phyloP scores from a whole-genome alignment of 768 basidiomycete genomes.

The Mycena galericulata region DNA sequence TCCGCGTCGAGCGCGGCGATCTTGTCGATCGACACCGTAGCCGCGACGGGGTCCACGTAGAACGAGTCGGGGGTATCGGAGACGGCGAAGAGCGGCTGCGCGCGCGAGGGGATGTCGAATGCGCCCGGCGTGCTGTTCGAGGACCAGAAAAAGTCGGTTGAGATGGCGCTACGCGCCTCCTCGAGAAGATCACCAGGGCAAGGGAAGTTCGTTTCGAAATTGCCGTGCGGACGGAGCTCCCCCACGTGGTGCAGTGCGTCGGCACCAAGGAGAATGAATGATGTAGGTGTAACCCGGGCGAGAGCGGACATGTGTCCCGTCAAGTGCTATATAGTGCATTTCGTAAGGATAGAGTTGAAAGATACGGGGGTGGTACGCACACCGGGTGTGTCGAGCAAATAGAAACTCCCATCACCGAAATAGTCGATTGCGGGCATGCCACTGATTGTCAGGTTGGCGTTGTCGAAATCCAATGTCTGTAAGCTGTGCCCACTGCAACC shows the following conservation, averaged over 20 bases:
- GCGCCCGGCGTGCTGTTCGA: slow-evolving; percentile 1
- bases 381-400: slow-evolving; percentile 33
- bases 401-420: slow-evolving; percentile 31
- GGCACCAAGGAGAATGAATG: slow-evolving; percentile 32
- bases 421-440: slow-evolving; percentile 28
- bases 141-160: slow-evolving; percentile 30
- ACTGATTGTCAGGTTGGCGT: slow-evolving; percentile 16
- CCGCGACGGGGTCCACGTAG: slow-evolving; percentile 21
- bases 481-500: slow-evolving; percentile 16
- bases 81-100: slow-evolving; percentile 25
- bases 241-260: slow-evolving; percentile 36
- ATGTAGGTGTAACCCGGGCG: slow-evolving; percentile 31
- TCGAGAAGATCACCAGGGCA: slow-evolving; percentile 31
- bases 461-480: slow-evolving; percentile 10
- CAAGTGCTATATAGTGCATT: slow-evolving; percentile 19
- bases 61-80: slow-evolving; percentile 24
- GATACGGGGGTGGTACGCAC: background rate
- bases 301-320: slow-evolving; percentile 32
- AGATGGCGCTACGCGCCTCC: slow-evolving; percentile 7
- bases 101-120: slow-evolving; percentile 26
- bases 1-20: slow-evolving; percentile 33
- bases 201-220: slow-evolving; percentile 22
- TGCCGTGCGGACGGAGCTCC: slow-evolving; percentile 25
- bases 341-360: background rate
- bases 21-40: slow-evolving; percentile 15